These are phyloP conservation scores for Sungouiozyma ichnusensis DNA, from an alignment of 805 yeast species.

Conservation along the genomic window DNA sequence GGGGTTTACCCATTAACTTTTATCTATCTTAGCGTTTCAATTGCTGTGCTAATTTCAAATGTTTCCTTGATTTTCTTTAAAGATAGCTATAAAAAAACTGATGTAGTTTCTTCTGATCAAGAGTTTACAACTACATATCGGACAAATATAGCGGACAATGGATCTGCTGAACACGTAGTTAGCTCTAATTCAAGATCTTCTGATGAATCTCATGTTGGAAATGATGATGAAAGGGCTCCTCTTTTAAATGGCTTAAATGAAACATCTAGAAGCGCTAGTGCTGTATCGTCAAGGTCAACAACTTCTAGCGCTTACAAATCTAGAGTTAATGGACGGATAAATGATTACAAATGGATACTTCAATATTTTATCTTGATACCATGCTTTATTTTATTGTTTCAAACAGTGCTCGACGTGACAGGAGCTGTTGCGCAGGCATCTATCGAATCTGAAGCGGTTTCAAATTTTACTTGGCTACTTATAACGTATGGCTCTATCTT, in stretches of 20 bases:
- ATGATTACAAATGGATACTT: slow-evolving; percentile 68
- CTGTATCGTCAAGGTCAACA: not conserved
- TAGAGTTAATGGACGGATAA: not conserved
- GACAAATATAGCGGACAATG: not conserved
- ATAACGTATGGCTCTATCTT: slow-evolving; percentile 28
- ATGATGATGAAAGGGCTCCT: slow-evolving; percentile 28
- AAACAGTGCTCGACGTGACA: slow-evolving; percentile 33
- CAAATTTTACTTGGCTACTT: slow-evolving; percentile 29
- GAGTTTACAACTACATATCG: not conserved
- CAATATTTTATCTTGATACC: slow-evolving; percentile 68
- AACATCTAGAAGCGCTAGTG: not conserved
- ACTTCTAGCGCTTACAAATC: not conserved
- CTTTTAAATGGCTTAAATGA: slow-evolving; percentile 6
- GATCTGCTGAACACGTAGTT: not conserved
- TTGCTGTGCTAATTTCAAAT: slow-evolving; percentile 1
- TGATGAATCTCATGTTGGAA: not conserved
- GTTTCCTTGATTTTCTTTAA: slow-evolving; percentile 1
- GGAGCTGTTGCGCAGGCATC: slow-evolving; percentile 55
- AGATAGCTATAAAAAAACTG: not conserved
- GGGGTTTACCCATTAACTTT: slow-evolving; percentile 44
- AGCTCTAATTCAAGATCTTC: not conserved
- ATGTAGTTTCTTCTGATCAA: not conserved
- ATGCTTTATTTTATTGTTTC: slow-evolving; percentile 43
- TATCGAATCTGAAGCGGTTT: slow-evolving; percentile 49
- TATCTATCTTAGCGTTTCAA: slow-evolving; percentile 27